Conservation (phyloP, 768 basidiomycete species). For the Mycena leptocephala region DNA sequence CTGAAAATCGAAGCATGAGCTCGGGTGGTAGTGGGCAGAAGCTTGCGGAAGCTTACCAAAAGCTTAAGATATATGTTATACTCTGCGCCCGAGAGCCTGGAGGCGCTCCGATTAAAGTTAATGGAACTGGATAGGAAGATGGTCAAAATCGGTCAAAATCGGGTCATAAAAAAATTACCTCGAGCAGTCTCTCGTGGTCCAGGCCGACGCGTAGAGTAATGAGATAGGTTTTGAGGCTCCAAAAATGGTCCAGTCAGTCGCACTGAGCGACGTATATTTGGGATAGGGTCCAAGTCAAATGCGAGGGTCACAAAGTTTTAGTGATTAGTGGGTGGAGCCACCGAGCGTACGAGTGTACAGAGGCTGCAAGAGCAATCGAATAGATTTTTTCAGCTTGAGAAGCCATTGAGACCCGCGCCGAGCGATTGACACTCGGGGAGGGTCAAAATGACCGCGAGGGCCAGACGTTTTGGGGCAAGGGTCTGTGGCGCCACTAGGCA, state of each 20-base stretch:
- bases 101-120: no score
- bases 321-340: not conserved
- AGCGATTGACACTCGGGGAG: conserved; percentile 5
- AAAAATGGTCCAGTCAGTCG: not conserved
- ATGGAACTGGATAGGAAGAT: no score
- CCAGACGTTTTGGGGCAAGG: no score
- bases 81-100: no score
- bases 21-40: no score
- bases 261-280: not conserved
- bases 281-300: not conserved
- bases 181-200: not conserved
- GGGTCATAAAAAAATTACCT: not conserved
- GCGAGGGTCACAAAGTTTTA: no score
- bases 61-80: no score
- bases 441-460: no score
- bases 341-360: not conserved
- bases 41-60: no score
- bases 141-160: not conserved
- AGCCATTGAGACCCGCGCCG: not conserved
- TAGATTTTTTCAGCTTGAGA: not conserved
- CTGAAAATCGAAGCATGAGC: no score
- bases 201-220: not conserved
- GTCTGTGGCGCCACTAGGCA: no score
- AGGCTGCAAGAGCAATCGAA: no score
- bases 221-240: not conserved